Evolutionary conservation across 352 stramenopile genomes (phyloP), one percentile per base, ranked within the genome.

Genomic region (Peronospora farinosa): DNA sequence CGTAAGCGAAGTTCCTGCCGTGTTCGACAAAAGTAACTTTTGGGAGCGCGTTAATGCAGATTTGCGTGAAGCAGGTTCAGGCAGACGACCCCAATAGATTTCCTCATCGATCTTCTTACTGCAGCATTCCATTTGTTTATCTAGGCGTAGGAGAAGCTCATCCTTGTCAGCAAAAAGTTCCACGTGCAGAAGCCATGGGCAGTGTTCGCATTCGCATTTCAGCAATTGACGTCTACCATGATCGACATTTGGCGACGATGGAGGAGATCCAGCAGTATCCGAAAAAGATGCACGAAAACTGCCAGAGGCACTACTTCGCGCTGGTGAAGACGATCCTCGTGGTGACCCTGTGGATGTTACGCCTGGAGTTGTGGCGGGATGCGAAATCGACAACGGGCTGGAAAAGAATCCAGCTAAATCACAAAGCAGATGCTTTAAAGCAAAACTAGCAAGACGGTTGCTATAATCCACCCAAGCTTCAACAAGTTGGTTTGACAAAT

Each of bases 81-180:
- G 80, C 6, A 92, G 51, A 30, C 78, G 64, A 1, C 80, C 80
- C 80, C 80, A 92, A 25, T 63, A 68, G 48, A 92, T 75, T 54
- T 86, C 70, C 51, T 72, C 65, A 23, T 84, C 74, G 42, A 92
- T 85, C 46, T 87, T 92, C 36, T 85, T 74, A 38, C 73, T 79
- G 32, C 76, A 92, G 19, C 62, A 78, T 41, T 88, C 72, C 10
- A 92, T 48, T 49, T 85, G 72, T 2, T 74, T 65, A 47, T 84
- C 83, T 11, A 92, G 49, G 5, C 78, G 72, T 43, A 85, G 54
- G n/a, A 92, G 49, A 19, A 92, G 56, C 40, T 92, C 78, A 37
- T 92, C 67, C 47, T 76, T 86, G 40, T 86, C 65, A 0, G 66
- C 64, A 35, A 92, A 86, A 33, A 88, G 60, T 43, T 86, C 76